These are phyloP conservation scores for Fusarium protoensiforme DNA, from an alignment of 2,329 filamentous ascomycete genomes.

Conservation along the genomic window DNA sequence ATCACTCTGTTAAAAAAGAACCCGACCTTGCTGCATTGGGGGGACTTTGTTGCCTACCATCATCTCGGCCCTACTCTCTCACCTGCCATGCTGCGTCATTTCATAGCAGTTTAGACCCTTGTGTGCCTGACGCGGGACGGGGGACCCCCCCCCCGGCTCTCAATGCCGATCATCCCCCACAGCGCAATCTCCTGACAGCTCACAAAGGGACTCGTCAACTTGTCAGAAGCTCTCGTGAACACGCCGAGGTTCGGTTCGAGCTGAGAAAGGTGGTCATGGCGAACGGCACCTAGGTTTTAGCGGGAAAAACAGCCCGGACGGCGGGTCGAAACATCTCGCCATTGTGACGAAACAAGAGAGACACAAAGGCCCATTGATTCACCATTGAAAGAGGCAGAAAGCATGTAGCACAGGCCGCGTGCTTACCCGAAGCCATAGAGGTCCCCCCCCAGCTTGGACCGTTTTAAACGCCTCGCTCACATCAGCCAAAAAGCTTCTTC, in stretches of 20 bases:
- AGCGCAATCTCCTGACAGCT: constrained; percentile 30
- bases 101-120: neutral
- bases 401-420: neutral
- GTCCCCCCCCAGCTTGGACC: neutral
- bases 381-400: neutral
- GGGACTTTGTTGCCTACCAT: neutral
- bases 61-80: constrained; percentile 2
- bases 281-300: constrained; percentile 1
- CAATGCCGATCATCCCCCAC: constrained; percentile 32
- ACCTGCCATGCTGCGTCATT: constrained; percentile 2
- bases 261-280: constrained; percentile 5
- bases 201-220: constrained; percentile 10
- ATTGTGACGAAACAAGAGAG: neutral
- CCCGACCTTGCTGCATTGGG: neutral
- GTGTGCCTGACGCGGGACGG: constrained; percentile 5
- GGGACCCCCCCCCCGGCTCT: neutral
- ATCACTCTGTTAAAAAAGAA: neutral
- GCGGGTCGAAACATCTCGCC: neutral
- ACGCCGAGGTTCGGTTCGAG: neutral
- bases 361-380: neutral
- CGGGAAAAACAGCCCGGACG: neutral
- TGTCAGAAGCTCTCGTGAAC: neutral
- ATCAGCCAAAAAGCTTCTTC: neutral
- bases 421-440: neutral
- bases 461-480: neutral